A percentile compares a stretch with the other conserved stretches of the same genome.
Conservation (phyloP, 306 rosid species). For the barrel medic (Medicago truncatula) region MtrunA17r5.0-ANR NC_053046.1:30346001-30346500, state of each 20-base stretch:
- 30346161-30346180: background rate
- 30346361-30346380: background rate
- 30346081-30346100: no score
- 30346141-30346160: no score
- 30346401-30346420: background rate
- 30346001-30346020: background rate
- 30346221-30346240: conserved; percentile 9
- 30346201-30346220: background rate
- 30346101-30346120: no score
- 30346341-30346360: background rate
- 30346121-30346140: no score
- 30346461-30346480: background rate
- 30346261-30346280: background rate
- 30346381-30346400: background rate
- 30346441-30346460: background rate
- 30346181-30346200: background rate
- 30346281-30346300: background rate
- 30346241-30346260: background rate
- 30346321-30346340: background rate
- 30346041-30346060: background rate
- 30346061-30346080: background rate
- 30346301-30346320: background rate
- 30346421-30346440: background rate
- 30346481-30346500: background rate
- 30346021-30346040: no score